Percentiles rank a stretch among this genome's conserved stretches.
Evolutionary conservation across 306 rosid species (phyloP).

Genomic region (Fagus crenata): DNA sequence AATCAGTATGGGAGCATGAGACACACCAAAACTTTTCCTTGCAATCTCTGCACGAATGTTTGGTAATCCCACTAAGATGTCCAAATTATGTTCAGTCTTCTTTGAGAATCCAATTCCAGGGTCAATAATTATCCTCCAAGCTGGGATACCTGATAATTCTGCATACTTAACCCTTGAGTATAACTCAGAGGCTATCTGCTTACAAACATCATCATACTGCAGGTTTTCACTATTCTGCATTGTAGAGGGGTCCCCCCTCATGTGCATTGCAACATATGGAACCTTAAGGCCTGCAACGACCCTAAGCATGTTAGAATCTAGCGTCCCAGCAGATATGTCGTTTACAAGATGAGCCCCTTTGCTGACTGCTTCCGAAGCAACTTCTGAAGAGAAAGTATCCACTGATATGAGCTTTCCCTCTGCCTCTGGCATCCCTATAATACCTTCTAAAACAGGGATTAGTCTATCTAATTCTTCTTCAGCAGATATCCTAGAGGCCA

Average conservation of each 20-base stretch:
- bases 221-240: constrained; percentile 75
- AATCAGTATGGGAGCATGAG: constrained; percentile 73
- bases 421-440: constrained; percentile 63
- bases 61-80: constrained; percentile 55
- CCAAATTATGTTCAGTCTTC: constrained; percentile 69
- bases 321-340: constrained; percentile 68
- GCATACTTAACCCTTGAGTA: constrained; percentile 57
- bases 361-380: constrained; percentile 77
- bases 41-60: constrained; percentile 63
- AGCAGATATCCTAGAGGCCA: constrained; percentile 60
- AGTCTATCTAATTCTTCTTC: constrained; percentile 75
- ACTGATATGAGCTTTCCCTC: constrained; percentile 78
- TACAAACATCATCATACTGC: constrained; percentile 66
- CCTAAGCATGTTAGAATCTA: constrained; percentile 68
- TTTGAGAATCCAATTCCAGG: constrained; percentile 92
- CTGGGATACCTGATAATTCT: constrained; percentile 77
- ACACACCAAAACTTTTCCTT: constrained; percentile 57
- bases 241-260: constrained; percentile 85
- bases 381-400: constrained; percentile 81
- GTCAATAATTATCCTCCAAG: constrained; percentile 83
- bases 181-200: constrained; percentile 69
- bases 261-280: constrained; percentile 92
- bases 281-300: constrained; percentile 80
- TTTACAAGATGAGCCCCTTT: constrained; percentile 85
- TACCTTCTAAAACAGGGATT: constrained; percentile 77